Conservation (phyloP, 2,329 filamentous ascomycete genomes). For the Thielaviopsis ethacetica region DNA sequence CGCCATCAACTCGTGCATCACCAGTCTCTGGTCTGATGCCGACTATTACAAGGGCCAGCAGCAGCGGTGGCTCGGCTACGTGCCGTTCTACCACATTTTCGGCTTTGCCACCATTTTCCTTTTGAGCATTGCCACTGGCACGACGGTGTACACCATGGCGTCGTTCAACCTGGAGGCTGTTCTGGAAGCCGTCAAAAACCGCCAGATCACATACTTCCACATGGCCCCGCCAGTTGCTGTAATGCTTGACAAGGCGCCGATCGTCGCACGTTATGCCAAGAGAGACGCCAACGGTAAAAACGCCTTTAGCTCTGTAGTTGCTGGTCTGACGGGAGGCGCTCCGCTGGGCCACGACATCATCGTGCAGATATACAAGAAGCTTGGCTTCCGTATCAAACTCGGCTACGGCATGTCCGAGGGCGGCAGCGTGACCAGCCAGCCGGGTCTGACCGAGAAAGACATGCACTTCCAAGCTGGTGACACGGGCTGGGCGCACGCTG, state of each 20-base stretch:
- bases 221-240: slow-evolving; percentile 58
- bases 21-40: slow-evolving; percentile 31
- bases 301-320: slow-evolving; percentile 40
- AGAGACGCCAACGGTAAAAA: slow-evolving; percentile 26
- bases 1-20: slow-evolving; percentile 44
- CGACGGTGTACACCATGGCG: slow-evolving; percentile 52
- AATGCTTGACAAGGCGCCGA: slow-evolving; percentile 50
- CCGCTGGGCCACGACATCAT: slow-evolving; percentile 40
- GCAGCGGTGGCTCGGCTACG: slow-evolving; percentile 39
- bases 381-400: slow-evolving; percentile 36
- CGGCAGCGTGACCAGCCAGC: slow-evolving; percentile 47
- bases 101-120: slow-evolving; percentile 41
- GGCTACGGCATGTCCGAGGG: slow-evolving; percentile 65
- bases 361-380: slow-evolving; percentile 41
- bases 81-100: slow-evolving; percentile 55
- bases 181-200: slow-evolving; percentile 43
- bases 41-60: slow-evolving; percentile 23
- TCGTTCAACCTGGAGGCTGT: slow-evolving; percentile 52
- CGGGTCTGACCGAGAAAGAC: slow-evolving; percentile 32
- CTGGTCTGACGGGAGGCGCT: slow-evolving; percentile 44
- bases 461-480: slow-evolving; percentile 37
- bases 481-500: slow-evolving; percentile 47
- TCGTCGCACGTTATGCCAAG: slow-evolving; percentile 42
- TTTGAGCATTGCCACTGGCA: slow-evolving; percentile 32
- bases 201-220: slow-evolving; percentile 45